Conservation (phyloP, 345 rosid genomes). For the Eucalyptus tenuipes region DNA sequence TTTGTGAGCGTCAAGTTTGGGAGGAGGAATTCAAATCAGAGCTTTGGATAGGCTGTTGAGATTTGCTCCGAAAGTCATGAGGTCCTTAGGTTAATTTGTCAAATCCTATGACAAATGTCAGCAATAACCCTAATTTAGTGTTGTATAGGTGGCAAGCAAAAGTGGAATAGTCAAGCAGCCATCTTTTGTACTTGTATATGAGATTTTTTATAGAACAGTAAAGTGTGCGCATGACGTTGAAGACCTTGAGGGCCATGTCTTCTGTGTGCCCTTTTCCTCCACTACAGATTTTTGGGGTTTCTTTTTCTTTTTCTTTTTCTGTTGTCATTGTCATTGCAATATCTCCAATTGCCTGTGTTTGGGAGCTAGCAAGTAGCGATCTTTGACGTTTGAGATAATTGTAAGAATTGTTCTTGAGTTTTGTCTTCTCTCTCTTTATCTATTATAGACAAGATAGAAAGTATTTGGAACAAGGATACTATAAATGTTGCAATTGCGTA, state of each 20-base stretch:
- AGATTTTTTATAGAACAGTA: background rate
- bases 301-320: background rate
- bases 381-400: background rate
- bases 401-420: background rate
- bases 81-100: background rate
- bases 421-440: background rate
- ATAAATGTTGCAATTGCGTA: background rate
- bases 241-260: background rate
- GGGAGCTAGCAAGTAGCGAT: background rate
- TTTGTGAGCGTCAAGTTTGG: slow-evolving; percentile 30
- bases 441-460: background rate
- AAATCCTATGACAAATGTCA: background rate
- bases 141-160: background rate
- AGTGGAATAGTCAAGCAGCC: background rate
- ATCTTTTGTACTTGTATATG: background rate
- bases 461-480: background rate
- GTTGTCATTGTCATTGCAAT: background rate
- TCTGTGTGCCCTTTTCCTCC: background rate
- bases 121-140: background rate
- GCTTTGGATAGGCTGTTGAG: slow-evolving; percentile 29
- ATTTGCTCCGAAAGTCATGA: slow-evolving; percentile 40
- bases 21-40: slow-evolving; percentile 39
- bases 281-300: background rate
- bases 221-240: background rate
- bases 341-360: background rate